Evolutionary conservation across 768 basidiomycete species (phyloP), one percentile per base, ranked within the genome.

Genomic region (Serpula lacrymans): DNA sequence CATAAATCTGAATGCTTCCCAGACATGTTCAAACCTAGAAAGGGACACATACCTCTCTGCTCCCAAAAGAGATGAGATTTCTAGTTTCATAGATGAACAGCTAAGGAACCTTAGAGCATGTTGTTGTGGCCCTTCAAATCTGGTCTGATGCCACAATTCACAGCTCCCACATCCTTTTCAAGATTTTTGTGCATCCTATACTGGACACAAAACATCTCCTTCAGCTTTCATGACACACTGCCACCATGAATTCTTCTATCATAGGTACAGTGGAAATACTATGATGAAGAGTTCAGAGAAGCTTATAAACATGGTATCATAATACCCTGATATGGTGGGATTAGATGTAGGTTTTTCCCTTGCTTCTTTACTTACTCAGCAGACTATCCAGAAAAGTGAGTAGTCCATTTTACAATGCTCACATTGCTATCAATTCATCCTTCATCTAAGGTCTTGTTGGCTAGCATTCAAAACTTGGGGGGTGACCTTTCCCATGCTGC

Each of bases 91-190:
- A n/a, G n/a, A n/a, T n/a, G n/a, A n/a, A n/a, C n/a, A n/a, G n/a
- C n/a, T n/a, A n/a, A n/a, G n/a, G n/a, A n/a, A n/a, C n/a, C n/a
- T n/a, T n/a, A n/a, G n/a, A n/a, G n/a, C 37, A 32, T 3, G 39
- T 59, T 35, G 47, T 43, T 8, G 48, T 39, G 10, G 42, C 36
- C 0, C 16, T 55, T 20, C 57, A 62, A 52, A 40, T 58, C 30
- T 55, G 49, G 39, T 64, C 61, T 0, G 61, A 67, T 47, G 14
- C 46, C 2, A 63, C 61, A 11, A n/a, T n/a, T n/a, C n/a, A n/a
- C 18, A 49, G 47, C 47, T 48, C 5, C 48, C 39, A 21, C 40
- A 45, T 17, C 2, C 5, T 12, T 37, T 50, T 27, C 16, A 46
- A 25, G 48, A 45, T 25, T 24, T 36, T 13, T 10, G 10, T 25